Evolutionary conservation across 2,329 filamentous ascomycete species (phyloP), one percentile per base, ranked within the genome.

Genomic region (Metarhizium brunneum): DNA sequence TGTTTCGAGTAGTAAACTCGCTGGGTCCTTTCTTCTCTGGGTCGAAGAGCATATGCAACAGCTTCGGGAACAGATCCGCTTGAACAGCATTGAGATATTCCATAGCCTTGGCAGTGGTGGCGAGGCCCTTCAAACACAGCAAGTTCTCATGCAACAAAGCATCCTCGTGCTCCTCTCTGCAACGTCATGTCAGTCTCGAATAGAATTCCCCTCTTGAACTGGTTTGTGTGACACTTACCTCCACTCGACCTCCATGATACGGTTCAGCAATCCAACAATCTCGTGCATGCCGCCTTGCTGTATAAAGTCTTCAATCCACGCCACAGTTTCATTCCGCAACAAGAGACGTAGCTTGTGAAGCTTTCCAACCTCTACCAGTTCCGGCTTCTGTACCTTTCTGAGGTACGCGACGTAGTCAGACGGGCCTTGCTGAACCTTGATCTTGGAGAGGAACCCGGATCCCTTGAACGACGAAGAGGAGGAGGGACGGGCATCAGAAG

Each of bases 21-120:
- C 90, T 95, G 0, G 94, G 94, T 0, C 94, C 94, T 69, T 97
- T 97, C 76, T 92, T 95, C 68, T 97, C 92, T n/a, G 95, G 90
- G 65, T 96, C 92, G 65, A 97, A 97, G 45, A 97, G 78, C 86
- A 97, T 91, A 57, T 83, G 82, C 50, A 97, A 73, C 50, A 99
- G 76, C 30, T 89, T 88, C 2, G 92, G 90, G 65, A 97, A 96
- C 8, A 99, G 78, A 0, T 86, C 86, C 6, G 78, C 76, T 62
- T 95, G 90, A 56, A 96, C 89, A 10, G 84, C 83, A 61, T 88
- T 82, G 7, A 99, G 81, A 66, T 92, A 88, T 61, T 88, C 83
- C 64, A 96, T 78, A 1, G 91, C 94, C 40, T 90, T 80, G 16
- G 89, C 91, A 2, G 92, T 96, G 1, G 94, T 99, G 67, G 90